A percentile compares a stretch with the other conserved stretches of the same genome.
Conservation (phyloP, 75 land plant genomes). For the Sequoiadendron giganteum region DNA sequence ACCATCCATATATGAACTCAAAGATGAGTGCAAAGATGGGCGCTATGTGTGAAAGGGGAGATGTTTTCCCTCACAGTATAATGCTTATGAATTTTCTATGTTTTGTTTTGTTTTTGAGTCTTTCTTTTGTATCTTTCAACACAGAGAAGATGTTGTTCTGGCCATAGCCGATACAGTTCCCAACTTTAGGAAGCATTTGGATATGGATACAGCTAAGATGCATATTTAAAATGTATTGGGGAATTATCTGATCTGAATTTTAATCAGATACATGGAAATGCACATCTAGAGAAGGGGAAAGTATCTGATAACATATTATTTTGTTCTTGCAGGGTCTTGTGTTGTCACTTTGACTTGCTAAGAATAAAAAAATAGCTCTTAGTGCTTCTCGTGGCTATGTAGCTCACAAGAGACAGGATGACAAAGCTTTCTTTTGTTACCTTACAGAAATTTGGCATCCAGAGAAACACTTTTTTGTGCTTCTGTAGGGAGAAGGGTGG, state of each 20-base stretch:
- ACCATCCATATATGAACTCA: background rate
- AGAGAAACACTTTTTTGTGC: too few species aligned
- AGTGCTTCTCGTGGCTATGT: background rate
- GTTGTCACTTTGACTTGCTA: background rate
- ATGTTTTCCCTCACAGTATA: background rate
- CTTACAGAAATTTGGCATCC: too few species aligned
- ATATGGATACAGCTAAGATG: background rate
- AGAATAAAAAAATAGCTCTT: background rate
- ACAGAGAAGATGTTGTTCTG: background rate
- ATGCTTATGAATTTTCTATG: background rate
- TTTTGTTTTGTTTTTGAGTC: background rate
- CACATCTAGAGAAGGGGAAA: background rate
- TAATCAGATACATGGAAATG: background rate
- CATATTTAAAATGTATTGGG: too few species aligned
- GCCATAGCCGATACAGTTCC: background rate
- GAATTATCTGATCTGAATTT: background rate
- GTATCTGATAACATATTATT: background rate
- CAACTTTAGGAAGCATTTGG: background rate
- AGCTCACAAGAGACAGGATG: background rate
- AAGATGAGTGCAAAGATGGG: too few species aligned
- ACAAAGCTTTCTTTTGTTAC: background rate
- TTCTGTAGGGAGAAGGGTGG: too few species aligned
- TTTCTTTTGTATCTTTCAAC: background rate
- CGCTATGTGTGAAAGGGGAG: background rate
- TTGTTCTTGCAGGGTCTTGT: background rate